These are phyloP conservation scores for Phytophthora citricola DNA, from an alignment of 352 stramenopile genomes.

Conservation along the genomic window DNA sequence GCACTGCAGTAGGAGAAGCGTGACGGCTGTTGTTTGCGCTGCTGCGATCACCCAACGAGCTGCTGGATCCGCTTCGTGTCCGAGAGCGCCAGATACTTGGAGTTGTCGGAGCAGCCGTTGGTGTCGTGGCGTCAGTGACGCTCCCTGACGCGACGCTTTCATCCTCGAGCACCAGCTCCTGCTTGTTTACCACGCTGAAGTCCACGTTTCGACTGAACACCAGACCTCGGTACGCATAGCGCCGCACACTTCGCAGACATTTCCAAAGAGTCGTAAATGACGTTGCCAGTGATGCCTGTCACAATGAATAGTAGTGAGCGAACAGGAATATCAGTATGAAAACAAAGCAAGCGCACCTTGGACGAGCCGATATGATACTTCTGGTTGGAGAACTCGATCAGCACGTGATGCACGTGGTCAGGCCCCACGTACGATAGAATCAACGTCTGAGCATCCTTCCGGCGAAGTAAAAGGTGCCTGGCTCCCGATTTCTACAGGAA, in stretches of 20 bases:
- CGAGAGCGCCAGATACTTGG: constrained; percentile 56
- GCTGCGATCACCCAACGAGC: constrained; percentile 44
- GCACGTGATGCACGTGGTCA: constrained; percentile 78
- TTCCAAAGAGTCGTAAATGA: constrained; percentile 74
- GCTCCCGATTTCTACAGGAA: constrained; percentile 49
- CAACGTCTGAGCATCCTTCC: constrained; percentile 83
- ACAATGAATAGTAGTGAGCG: neutral
- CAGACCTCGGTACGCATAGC: constrained; percentile 77
- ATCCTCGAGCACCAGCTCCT: constrained; percentile 56
- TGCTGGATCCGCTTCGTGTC: constrained; percentile 54
- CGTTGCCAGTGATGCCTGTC: constrained; percentile 57
- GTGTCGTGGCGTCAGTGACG: constrained; percentile 27
- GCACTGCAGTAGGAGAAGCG: constrained; percentile 38
- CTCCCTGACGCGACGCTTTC: constrained; percentile 22
- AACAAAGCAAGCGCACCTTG: constrained; percentile 49
- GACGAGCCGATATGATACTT: constrained; percentile 81
- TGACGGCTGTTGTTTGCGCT: constrained; percentile 46
- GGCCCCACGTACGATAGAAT: constrained; percentile 81
- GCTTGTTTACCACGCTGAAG: constrained; percentile 77
- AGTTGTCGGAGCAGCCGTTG: constrained; percentile 36
- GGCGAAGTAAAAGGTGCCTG: constrained; percentile 83
- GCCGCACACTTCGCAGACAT: constrained; percentile 80
- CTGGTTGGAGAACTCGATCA: constrained; percentile 77
- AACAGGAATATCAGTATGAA: neutral
- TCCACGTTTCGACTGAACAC: constrained; percentile 75